A percentile compares a stretch with the other conserved stretches of the same genome.
phyloP scores from a whole-genome alignment of 306 rosid species.

The Malus sieversii region DNA sequence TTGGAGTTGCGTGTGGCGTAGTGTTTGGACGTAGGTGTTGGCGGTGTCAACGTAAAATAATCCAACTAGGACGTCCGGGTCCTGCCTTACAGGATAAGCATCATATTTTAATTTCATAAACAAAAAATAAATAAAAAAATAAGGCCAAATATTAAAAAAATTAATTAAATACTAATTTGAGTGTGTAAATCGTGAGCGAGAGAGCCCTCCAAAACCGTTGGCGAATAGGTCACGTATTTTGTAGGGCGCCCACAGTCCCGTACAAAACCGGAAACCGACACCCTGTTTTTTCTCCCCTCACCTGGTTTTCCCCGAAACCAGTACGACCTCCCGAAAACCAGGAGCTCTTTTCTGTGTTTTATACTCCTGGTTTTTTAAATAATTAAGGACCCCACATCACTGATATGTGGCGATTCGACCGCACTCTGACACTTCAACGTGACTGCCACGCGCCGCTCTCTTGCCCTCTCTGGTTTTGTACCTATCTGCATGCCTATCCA shows the following conservation, averaged over 20 bases:
- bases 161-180: not conserved
- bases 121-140: not conserved
- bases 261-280: conserved; percentile 35
- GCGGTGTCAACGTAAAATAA: not conserved
- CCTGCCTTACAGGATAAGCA: conserved; percentile 12
- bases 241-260: conserved; percentile 46
- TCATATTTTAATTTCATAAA: not conserved
- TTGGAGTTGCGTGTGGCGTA: not conserved
- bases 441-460: conserved; percentile 51
- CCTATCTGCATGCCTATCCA: conserved; percentile 56
- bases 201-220: conserved; percentile 32
- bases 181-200: not conserved
- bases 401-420: conserved; percentile 92
- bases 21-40: not conserved
- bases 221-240: conserved; percentile 12
- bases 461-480: conserved; percentile 30
- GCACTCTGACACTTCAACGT: conserved; percentile 43
- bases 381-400: conserved; percentile 24
- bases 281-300: conserved; percentile 27
- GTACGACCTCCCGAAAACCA: conserved; percentile 65
- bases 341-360: conserved; percentile 44
- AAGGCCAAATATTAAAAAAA: not conserved
- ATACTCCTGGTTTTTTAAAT: no score
- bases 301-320: conserved; percentile 19
- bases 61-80: not conserved